Evolutionary conservation across 257 asterid genomes (phyloP), one percentile per base, ranked within the genome.

Genomic region (Solanum paucissectum): DNA sequence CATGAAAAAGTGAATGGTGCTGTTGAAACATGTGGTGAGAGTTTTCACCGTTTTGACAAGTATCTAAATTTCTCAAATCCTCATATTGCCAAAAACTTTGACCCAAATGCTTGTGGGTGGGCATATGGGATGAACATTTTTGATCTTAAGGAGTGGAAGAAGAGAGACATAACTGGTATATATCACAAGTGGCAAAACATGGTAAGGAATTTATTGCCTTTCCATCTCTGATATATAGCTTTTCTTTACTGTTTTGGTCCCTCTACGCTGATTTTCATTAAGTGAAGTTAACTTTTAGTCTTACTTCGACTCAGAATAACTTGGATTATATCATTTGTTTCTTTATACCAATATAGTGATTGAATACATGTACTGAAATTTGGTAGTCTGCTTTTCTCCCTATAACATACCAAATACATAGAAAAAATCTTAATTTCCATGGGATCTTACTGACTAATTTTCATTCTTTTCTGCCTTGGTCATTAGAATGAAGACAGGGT

Each of bases 31-130:
- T 97, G 99, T 89, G 99, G 99, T 37, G 96, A 94, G 92, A 95
- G 99, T 91, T 97, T 95, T 87, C 99, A 97, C 89, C 95, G 99
- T 87, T 97, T 97, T n/a, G 99, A 97, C 88, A 97, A 97, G 92
- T 97, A 97, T 92, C 93, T 97, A 12, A 97, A 97, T 88, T 97
- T 97, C 90, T 96, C 99, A 68, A 97, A 97, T 89, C 99, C 99
- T 86, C 98, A 95, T 84, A 97, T 96, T 88, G 93, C 99, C 21
- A 94, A 93, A 72, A 94, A 90, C 88, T 97, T 96, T 87, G 97
- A 97, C 88, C 99, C 99, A 32, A 96, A 95, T 76, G 99, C 99
- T 83, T 97, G 99, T 90, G 99, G 99, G 52, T 97, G 99, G 99
- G 99, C 99, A 1, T 97, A 97, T 88, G 99, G 99, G 86, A 97